These are phyloP conservation scores for Penicillium steckii DNA, from an alignment of 495 filamentous ascomycete genomes.

Conservation along the genomic window DNA sequence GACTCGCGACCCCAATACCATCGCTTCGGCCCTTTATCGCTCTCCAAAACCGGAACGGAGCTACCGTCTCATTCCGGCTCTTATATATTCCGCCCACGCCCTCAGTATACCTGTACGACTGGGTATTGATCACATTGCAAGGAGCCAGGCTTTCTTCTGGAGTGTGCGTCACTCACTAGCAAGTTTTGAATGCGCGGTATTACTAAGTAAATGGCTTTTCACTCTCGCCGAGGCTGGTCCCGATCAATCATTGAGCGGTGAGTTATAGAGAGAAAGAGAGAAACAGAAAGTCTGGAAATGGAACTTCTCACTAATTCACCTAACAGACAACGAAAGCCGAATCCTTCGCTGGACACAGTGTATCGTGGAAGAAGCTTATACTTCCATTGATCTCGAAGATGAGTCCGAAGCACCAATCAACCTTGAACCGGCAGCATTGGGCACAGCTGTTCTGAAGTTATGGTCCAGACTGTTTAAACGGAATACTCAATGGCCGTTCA, in stretches of 20 bases:
- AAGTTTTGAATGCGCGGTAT: slow-evolving; percentile 47
- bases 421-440: slow-evolving; percentile 28
- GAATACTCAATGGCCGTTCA: slow-evolving; percentile 42
- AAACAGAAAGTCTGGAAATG: not conserved
- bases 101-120: slow-evolving; percentile 41
- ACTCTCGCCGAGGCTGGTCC: slow-evolving; percentile 30
- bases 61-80: slow-evolving; percentile 37
- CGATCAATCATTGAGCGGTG: slow-evolving; percentile 35
- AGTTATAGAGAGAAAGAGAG: too few species aligned
- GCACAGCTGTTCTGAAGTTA: slow-evolving; percentile 32
- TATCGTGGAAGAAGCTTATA: slow-evolving; percentile 39
- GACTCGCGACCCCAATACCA: slow-evolving; percentile 34
- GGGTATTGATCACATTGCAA: slow-evolving; percentile 44
- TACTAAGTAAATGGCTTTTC: slow-evolving; percentile 50
- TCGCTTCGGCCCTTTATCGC: slow-evolving; percentile 31
- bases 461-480: slow-evolving; percentile 39
- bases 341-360: slow-evolving; percentile 39
- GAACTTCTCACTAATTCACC: not conserved
- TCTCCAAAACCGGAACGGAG: slow-evolving; percentile 36
- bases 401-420: slow-evolving; percentile 25
- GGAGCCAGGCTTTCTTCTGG: slow-evolving; percentile 49
- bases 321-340: slow-evolving; percentile 36
- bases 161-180: slow-evolving; percentile 48
- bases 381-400: slow-evolving; percentile 34
- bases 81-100: slow-evolving; percentile 39